Conservation (phyloP, 345 rosid species). For the Citrus medica region DNA sequence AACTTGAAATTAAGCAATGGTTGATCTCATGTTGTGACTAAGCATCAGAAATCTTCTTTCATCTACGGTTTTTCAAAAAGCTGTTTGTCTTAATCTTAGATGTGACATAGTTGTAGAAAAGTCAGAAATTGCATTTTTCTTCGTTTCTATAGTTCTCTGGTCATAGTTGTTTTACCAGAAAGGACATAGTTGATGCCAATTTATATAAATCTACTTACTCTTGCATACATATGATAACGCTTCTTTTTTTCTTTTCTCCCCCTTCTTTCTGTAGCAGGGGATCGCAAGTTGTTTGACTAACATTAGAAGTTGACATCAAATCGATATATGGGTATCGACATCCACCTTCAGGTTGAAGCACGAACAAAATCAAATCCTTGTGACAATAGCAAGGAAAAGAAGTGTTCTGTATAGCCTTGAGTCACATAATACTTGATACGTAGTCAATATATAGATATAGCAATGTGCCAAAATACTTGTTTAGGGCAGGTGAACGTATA, state of each 20-base stretch:
- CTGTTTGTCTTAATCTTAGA: not conserved
- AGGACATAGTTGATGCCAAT: not conserved
- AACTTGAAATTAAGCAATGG: not conserved
- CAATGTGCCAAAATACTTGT: not conserved
- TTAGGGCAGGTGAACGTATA: slow-evolving; percentile 1
- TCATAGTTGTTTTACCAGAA: not conserved
- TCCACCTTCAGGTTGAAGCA: not conserved
- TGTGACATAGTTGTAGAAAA: not conserved
- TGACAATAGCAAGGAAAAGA: not conserved
- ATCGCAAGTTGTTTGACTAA: not conserved
- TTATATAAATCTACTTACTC: not conserved
- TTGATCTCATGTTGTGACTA: not conserved
- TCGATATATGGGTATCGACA: slow-evolving; percentile 1
- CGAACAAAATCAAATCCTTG: not conserved
- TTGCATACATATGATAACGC: not conserved
- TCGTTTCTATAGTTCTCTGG: not conserved
- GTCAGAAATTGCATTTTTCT: not conserved
- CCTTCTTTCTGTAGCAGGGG: slow-evolving; percentile 18
- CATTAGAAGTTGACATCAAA: not conserved
- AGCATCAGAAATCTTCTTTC: not conserved
- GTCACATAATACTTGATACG: not conserved
- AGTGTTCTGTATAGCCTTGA: not conserved
- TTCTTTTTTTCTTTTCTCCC: not conserved
- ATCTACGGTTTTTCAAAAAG: not conserved
- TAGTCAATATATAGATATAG: not conserved